These are phyloP conservation scores for Gaertneriomyces sp. DNA, from an alignment of 192 early-diverging fungal species.

Conservation along the genomic window DNA sequence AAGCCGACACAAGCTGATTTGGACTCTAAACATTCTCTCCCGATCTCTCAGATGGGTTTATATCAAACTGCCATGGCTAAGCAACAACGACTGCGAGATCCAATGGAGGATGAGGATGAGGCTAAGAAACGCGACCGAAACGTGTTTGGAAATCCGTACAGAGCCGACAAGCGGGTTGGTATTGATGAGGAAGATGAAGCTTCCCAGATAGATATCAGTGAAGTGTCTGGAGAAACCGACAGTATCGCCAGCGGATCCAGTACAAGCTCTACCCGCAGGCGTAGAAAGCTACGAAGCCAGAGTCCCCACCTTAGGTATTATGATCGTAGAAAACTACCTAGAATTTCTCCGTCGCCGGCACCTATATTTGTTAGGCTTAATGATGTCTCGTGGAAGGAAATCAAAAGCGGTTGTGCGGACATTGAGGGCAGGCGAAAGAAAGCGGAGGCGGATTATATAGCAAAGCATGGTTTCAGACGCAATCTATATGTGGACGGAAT, in stretches of 20 bases:
- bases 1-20: conserved; percentile 14
- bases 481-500: too few relatives aligned
- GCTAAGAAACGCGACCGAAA: conserved; percentile 51
- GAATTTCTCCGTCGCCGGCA: conserved; percentile 4
- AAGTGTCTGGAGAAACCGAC: neutral
- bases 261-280: neutral
- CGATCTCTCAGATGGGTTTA: conserved; percentile 70
- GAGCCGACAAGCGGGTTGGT: conserved; percentile 11
- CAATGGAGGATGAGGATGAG: conserved; percentile 63
- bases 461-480: neutral
- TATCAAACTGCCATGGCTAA: conserved; percentile 60
- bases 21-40: conserved; percentile 59
- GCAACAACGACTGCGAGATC: conserved; percentile 57
- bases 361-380: neutral
- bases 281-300: neutral
- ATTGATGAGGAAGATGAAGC: conserved; percentile 27
- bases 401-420: neutral
- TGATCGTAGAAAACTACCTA: neutral
- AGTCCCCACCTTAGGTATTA: neutral
- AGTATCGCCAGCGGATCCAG: neutral
- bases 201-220: conserved; percentile 12
- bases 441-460: conserved; percentile 7
- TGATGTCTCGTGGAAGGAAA: neutral
- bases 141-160: conserved; percentile 74
- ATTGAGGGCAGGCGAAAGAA: neutral